Conservation (phyloP, 176 grass and related monocot genomes). For the Pontederia paniculata region DNA sequence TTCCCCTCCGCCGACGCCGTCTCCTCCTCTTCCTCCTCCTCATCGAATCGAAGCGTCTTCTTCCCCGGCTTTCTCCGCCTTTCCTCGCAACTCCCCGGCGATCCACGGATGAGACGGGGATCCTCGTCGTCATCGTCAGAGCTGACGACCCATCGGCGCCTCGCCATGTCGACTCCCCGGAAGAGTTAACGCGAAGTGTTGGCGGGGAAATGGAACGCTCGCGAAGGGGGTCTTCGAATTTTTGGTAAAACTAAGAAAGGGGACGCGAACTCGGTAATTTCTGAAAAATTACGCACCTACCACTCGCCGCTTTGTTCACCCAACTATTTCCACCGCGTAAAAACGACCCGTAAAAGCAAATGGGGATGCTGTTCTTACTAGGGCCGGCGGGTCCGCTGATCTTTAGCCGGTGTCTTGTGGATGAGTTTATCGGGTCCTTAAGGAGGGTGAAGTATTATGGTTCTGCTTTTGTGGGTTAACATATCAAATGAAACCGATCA, state of each 20-base stretch:
- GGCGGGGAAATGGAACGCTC: constrained; percentile 1
- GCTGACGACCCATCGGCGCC: constrained; percentile 49
- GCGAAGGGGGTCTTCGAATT: not conserved
- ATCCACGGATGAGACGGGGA: constrained; percentile 14
- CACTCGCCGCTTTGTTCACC: no score
- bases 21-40: constrained; percentile 40
- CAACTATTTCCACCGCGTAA: no score
- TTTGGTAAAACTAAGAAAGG: no score
- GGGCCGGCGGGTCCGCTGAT: no score
- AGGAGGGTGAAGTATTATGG: no score
- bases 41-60: constrained; percentile 32
- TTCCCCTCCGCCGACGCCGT: not conserved
- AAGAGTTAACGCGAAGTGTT: not conserved
- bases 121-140: constrained; percentile 48
- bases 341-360: no score
- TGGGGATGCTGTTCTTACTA: no score
- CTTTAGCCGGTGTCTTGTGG: no score
- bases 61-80: constrained; percentile 26
- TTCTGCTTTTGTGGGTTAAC: no score
- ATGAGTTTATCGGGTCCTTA: no score
- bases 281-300: not conserved
- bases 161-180: constrained; percentile 39
- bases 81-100: constrained; percentile 22
- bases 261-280: constrained; percentile 21
- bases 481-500: no score